A percentile compares a stretch with the other conserved stretches of the same genome.
These are phyloP conservation scores for Aspergillus transmontanensis DNA, from an alignment of 2,329 filamentous ascomycete species.

Conservation along the genomic window DNA sequence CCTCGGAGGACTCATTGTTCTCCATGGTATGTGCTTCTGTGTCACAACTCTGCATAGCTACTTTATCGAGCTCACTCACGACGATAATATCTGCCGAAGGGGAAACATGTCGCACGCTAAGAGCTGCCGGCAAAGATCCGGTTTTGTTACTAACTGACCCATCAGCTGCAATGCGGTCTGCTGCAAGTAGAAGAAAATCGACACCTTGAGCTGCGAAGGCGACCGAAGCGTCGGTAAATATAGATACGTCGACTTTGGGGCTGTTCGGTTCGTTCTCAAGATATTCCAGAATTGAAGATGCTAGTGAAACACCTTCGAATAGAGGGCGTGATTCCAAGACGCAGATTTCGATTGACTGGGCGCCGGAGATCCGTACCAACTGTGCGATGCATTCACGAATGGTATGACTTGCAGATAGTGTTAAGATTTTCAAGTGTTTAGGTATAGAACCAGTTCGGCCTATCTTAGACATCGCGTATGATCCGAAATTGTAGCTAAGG, in stretches of 20 bases:
- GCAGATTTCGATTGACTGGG: not conserved
- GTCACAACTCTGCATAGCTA: not conserved
- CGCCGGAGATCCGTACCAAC: not conserved
- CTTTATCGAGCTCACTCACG: not conserved
- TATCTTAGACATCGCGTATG: not conserved
- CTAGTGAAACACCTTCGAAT: not conserved
- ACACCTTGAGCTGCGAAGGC: not conserved
- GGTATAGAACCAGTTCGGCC: not conserved
- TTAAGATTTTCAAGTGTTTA: not conserved
- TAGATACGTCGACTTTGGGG: not conserved
- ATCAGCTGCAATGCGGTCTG: not conserved
- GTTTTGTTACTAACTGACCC: not conserved
- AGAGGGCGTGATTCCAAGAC: not conserved
- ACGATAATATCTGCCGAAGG: not conserved
- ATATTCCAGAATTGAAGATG: not conserved
- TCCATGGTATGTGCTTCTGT: not conserved
- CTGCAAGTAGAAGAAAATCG: not conserved
- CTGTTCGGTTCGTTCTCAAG: not conserved
- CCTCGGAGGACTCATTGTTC: not conserved
- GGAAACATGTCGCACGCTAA: not conserved
- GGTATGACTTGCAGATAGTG: not conserved
- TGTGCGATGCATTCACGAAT: not conserved
- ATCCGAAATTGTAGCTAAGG: not conserved
- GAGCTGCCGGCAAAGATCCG: not conserved
- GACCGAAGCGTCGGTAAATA: not conserved